Percentiles rank a stretch among this genome's conserved stretches.
Conservation (phyloP, 2,329 filamentous ascomycete species). For the Fonsecaea monophora region DNA sequence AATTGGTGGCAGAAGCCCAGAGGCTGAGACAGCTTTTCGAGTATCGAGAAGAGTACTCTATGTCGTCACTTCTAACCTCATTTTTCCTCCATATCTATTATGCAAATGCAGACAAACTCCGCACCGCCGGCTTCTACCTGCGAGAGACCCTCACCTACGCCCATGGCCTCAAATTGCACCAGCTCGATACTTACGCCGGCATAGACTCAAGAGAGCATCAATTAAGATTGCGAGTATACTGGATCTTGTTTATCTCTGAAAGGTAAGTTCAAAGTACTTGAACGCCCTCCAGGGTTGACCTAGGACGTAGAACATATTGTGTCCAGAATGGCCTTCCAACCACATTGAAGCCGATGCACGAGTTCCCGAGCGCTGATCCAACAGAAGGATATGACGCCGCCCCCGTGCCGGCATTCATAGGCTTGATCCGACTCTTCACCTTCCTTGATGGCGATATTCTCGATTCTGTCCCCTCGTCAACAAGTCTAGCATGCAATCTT, state of each 20-base stretch:
- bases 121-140: constrained; percentile 54
- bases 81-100: constrained; percentile 62
- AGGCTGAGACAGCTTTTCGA: constrained; percentile 13
- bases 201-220: constrained; percentile 52
- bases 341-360: constrained; percentile 7
- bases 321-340: constrained; percentile 18
- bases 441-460: constrained; percentile 21
- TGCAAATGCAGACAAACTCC: constrained; percentile 45
- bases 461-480: background rate
- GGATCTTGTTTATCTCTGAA: constrained; percentile 59
- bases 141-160: constrained; percentile 61
- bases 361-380: background rate
- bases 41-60: constrained; percentile 17
- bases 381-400: constrained; percentile 9
- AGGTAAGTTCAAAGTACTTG: background rate
- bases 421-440: constrained; percentile 12
- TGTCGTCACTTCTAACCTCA: constrained; percentile 50
- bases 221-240: constrained; percentile 55
- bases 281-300: background rate
- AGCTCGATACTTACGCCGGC: constrained; percentile 50
- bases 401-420: constrained; percentile 16
- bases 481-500: background rate
- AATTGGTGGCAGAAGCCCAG: constrained; percentile 12
- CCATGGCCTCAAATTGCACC: constrained; percentile 58
- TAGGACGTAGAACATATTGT: constrained; percentile 9